Base-by-base conservation (phyloP, 257 asterid genomes). In the Cinchona pubescens region DNA sequence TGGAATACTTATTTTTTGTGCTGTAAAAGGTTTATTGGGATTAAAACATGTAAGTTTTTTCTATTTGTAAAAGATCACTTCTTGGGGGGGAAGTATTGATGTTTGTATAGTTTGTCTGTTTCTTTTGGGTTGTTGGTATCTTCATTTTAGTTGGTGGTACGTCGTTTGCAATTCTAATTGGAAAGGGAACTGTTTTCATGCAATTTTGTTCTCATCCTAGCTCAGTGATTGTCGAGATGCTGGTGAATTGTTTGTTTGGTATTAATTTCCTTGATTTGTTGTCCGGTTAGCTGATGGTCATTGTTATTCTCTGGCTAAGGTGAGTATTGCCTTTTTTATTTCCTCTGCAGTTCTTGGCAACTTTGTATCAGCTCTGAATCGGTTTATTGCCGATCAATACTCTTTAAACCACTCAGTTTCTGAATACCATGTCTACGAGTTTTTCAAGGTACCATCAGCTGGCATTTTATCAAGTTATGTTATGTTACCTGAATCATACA, bases 361-460 rank as follows among this genome's bases (percentile, higher is more conserved):
- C 89, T 95, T 95, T 37, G 89, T 95, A 62, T 92, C 98, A 49
- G 97, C 97, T 79, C 91, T 95, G 74, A 95, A 92, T 80, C 79
- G 71, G 79, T 95, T 95, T 81, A 88, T 92, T 69, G 96, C 93
- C 2, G 97, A 87, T 72, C 90, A 88, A 42, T 92, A 95, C 84
- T 88, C 92, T 56, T 78, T 19, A 45, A 83, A 84, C 42, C 96
- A 85, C 77, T 85, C 92, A 3, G 85, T 95, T 69, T 90, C 97
- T 19, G 97, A 95, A 72, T 95, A 95, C 86, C 92, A 92, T 71
- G 97, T 91, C 60, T 92, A 95, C 53, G 99, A 95, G 71, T 95
- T 91, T 77, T 95, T 88, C 79, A 95, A 95, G 99, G 98, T 95
- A 84, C 53, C 42, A 27, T 35, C 42, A 25, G 38, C 46, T 74